Evolutionary conservation across 2,329 filamentous ascomycete genomes (phyloP), one percentile per base, ranked within the genome.

Genomic region (Penicillium rolfsii): DNA sequence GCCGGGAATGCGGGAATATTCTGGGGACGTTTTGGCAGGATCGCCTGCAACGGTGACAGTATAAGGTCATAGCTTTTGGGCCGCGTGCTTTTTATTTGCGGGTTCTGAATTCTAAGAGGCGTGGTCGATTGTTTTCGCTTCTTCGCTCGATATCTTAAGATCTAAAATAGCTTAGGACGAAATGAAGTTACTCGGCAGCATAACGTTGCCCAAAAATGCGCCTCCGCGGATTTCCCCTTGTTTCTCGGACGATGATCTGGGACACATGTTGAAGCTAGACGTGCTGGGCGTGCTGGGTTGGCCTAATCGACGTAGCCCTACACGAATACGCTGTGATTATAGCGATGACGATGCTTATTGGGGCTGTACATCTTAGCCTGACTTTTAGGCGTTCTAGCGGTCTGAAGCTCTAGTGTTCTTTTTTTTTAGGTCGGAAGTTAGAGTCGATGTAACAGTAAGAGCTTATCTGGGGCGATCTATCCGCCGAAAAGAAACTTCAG

Each of bases 11-110:
- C 52, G 48, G 38, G 43, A 41, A 28, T 55, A 30, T 60, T 45
- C 53, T 48, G 38, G 41, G 45, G 45, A 22, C 2, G 12, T 22
- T 30, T 33, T 33, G 46, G 28, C 22, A 46, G 33, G 52, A 60
- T 58, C 55, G 38, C 35, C 58, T 64, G 58, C 24, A 57, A 64
- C 63, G 55, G 63, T 64, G 41, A 48, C 57, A 60, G 45, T 59
- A 16, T 30, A 58, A 28, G 41, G 41, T 46, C 40, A 12, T 19
- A 35, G 41, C 19, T 26, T 43, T 28, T 26, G 40, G 52, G 30
- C 41, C 14, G 16, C 28, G 8, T 41, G 19, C 12, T 7, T 22
- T 40, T 45, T 12, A 3, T 19, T 35, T 35, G 28, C 26, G n/a
- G n/a, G 12, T 35, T 50, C 35, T 35, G 5, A 22, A 8, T 33